Evolutionary conservation across 805 yeast species (phyloP).

Genomic region (Starmerella apicola): DNA sequence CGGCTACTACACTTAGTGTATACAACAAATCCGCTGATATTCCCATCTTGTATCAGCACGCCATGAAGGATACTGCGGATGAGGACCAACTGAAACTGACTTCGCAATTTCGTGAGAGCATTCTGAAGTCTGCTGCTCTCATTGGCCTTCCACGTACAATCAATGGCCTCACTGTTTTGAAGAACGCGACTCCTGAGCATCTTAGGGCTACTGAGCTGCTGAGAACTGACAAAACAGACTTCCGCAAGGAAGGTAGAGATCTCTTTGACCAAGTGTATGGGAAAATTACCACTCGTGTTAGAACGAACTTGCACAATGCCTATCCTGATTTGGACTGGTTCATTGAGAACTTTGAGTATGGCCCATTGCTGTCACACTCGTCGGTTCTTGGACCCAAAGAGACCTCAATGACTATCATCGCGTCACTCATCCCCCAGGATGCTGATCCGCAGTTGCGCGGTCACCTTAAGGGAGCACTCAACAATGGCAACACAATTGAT

Average conservation of each 20-base stretch:
- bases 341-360: slow-evolving; percentile 60
- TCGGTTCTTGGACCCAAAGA: slow-evolving; percentile 52
- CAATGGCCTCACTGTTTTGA: slow-evolving; percentile 57
- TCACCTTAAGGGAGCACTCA: slow-evolving; percentile 74
- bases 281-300: slow-evolving; percentile 58
- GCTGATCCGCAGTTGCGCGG: slow-evolving; percentile 90
- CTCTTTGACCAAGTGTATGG: slow-evolving; percentile 69
- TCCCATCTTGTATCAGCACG: slow-evolving; percentile 62
- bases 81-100: slow-evolving; percentile 30
- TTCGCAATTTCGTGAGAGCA: slow-evolving; percentile 56
- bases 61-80: slow-evolving; percentile 29
- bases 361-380: slow-evolving; percentile 60
- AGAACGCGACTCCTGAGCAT: slow-evolving; percentile 48
- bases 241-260: slow-evolving; percentile 38
- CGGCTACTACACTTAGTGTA: slow-evolving; percentile 69
- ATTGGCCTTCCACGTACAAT: slow-evolving; percentile 79
- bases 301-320: slow-evolving; percentile 52
- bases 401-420: slow-evolving; percentile 63
- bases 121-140: slow-evolving; percentile 66
- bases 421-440: slow-evolving; percentile 80
- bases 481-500: slow-evolving; percentile 57
- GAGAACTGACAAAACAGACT: slow-evolving; percentile 22
- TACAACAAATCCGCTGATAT: slow-evolving; percentile 75
- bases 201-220: slow-evolving; percentile 28
- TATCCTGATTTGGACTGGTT: slow-evolving; percentile 79